A percentile compares a stretch with the other conserved stretches of the same genome.
Evolutionary conservation across 2,329 filamentous ascomycete genomes (phyloP).

Genomic region (Diaporthe caulivora): DNA sequence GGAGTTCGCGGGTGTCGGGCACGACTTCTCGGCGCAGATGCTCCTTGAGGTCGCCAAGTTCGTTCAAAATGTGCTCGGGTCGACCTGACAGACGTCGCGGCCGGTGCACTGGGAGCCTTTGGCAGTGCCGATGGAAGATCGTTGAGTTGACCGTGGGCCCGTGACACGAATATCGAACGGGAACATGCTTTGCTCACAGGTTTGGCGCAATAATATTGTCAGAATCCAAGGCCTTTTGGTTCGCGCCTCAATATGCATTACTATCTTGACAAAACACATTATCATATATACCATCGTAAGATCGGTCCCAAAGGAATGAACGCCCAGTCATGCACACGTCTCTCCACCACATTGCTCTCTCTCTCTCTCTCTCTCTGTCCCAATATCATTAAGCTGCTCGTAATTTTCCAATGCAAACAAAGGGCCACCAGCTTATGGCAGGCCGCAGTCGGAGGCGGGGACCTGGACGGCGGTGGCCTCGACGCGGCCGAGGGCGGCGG

Average conservation of each 20-base stretch:
- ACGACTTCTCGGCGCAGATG: constrained; percentile 60
- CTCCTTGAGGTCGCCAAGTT: constrained; percentile 53
- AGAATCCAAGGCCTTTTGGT: constrained; percentile 4
- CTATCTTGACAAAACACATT: constrained; percentile 25
- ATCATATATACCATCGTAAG: constrained; percentile 26
- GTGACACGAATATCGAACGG: constrained; percentile 38
- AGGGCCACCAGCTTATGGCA: background rate
- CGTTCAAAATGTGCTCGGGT: constrained; percentile 39
- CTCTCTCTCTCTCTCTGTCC: background rate
- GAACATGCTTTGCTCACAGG: too few species aligned
- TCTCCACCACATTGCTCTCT: background rate
- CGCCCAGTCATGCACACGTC: background rate
- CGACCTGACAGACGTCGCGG: background rate
- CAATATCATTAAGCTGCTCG: background rate
- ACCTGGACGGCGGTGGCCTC: constrained; percentile 63
- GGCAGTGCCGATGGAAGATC: background rate
- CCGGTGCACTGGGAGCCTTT: too few species aligned
- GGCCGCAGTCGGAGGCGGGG: constrained; percentile 55
- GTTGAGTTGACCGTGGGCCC: background rate
- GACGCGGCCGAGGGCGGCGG: constrained; percentile 62
- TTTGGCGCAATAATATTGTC: background rate
- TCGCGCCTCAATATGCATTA: constrained; percentile 27
- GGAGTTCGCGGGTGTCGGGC: constrained; percentile 56
- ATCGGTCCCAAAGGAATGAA: background rate
- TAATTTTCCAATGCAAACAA: background rate